Evolutionary conservation across 2,329 filamentous ascomycete species (phyloP), one percentile per base, ranked within the genome.

Genomic region (Lecanicillium sp.): DNA sequence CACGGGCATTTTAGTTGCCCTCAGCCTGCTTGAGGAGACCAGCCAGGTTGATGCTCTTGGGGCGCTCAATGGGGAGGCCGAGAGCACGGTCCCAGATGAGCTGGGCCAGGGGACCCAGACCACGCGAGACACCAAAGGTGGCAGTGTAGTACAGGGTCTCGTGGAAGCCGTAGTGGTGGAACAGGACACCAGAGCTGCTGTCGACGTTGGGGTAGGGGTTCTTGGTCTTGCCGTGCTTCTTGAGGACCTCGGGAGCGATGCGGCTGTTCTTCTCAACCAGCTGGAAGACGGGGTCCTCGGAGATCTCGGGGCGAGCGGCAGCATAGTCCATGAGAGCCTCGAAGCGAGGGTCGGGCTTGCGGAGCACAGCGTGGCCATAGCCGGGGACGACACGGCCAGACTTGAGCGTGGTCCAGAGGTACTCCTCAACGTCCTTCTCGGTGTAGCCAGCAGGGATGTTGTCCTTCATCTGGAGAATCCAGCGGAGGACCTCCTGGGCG

Each of bases 121-220:
- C 79, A 50, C 79, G 67, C 43, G 75, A 80, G 11, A 83, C 79
- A 45, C 79, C 80, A 47, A 83, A 83, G 0, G 79, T 83, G 42
- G 77, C 79, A 4, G 79, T 82, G 69, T 96, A 98, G 72, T 96
- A 98, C 9, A 96, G 73, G 0, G 90, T 95, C 70, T 96, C 87
- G 60, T 85, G 83, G 79, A 98, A 95, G 42, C 90, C 92, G 60
- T 95, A 98, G 70, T 96, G 88, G 65, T 96, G 83, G 78, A 98
- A 96, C 35, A 98, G 74, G 5, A 96, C 89, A 47, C 92, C 92
- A 1, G 88, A 95, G 46, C 79, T 83, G 34, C 84, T 88, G 64
- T 98, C 92, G 45, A 98, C 92, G 60, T 98, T 98, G 48, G 92
- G 92, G 66, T 90, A 94, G 2, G 92, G 88, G 68, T 95, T 95